Evolutionary conservation across 352 stramenopile genomes (phyloP).

Genomic region (Globisporangium rhizosaccharum): DNA sequence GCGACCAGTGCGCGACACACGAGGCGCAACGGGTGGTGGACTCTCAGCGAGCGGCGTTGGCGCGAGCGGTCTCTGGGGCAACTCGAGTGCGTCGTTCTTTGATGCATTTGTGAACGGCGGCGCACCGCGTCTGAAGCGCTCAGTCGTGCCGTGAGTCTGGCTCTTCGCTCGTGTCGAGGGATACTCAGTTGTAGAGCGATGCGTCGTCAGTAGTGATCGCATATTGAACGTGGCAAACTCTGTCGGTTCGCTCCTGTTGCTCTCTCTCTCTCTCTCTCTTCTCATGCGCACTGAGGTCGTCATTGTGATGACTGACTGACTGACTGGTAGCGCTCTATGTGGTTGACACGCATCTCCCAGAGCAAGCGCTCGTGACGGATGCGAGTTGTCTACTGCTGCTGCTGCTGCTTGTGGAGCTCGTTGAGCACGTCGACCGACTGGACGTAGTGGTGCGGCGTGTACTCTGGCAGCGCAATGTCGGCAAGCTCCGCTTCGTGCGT

Average conservation of each 20-base stretch:
- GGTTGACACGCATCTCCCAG: no score
- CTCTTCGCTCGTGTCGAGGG: background rate
- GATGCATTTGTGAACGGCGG: conserved; percentile 71
- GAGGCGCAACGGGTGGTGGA: background rate
- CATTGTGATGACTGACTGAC: background rate
- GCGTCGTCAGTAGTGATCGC: background rate
- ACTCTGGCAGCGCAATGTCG: conserved; percentile 38
- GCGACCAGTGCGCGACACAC: conserved; percentile 4
- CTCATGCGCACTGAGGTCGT: background rate
- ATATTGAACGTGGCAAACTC: background rate
- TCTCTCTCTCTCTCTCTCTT: background rate
- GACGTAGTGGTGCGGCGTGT: conserved; percentile 62
- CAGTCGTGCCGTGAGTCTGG: conserved; percentile 5
- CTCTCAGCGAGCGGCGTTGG: no score
- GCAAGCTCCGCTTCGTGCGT: conserved; percentile 54
- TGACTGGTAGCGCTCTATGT: no score
- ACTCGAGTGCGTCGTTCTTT: conserved; percentile 36
- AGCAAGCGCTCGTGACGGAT: no score
- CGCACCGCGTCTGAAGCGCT: conserved; percentile 51
- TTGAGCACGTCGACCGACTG: conserved; percentile 75
- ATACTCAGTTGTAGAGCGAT: background rate
- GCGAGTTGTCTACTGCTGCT: conserved; percentile 16
- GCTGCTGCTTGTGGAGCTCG: conserved; percentile 36
- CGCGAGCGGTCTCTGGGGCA: conserved; percentile 12
- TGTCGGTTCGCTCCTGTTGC: background rate